Evolutionary conservation across 148 eudicot genomes (phyloP).

Genomic region (Vaccinium myrtillus): DNA sequence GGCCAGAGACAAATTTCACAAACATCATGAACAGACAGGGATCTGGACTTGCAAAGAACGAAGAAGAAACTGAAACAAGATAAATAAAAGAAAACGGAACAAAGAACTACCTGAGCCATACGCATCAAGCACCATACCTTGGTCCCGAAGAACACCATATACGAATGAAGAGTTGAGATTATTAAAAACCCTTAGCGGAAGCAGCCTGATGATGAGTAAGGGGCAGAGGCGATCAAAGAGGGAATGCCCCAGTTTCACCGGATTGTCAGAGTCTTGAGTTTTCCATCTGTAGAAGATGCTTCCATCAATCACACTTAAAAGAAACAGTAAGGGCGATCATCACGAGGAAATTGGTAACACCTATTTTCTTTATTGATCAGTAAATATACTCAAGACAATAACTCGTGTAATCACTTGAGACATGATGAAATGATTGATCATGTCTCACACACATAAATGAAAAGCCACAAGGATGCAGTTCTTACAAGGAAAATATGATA

Average conservation of each 20-base stretch:
- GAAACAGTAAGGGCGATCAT: neutral
- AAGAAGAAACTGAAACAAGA: neutral
- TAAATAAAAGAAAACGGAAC: neutral
- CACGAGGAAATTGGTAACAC: neutral
- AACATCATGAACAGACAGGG: neutral
- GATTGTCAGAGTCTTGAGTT: conserved; percentile 15
- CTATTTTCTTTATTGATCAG: neutral
- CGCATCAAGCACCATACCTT: conserved; percentile 29
- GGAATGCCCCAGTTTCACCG: conserved; percentile 29
- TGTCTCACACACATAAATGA: neutral
- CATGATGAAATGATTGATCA: neutral
- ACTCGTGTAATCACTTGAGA: neutral
- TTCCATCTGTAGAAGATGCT: conserved; percentile 20
- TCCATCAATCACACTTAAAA: conserved; percentile 23
- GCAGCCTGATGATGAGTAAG: conserved; percentile 67
- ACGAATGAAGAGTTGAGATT: conserved; percentile 49
- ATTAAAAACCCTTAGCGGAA: conserved; percentile 69
- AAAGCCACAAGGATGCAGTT: neutral
- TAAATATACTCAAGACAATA: neutral
- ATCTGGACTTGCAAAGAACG: neutral
- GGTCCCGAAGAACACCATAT: conserved; percentile 43
- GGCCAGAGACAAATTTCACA: neutral
- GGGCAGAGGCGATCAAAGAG: conserved; percentile 73
- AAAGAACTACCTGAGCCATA: neutral
- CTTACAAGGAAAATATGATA: neutral